Evolutionary conservation across 306 rosid genomes (phyloP).

Genomic region (Gynostemma pentaphyllum): DNA sequence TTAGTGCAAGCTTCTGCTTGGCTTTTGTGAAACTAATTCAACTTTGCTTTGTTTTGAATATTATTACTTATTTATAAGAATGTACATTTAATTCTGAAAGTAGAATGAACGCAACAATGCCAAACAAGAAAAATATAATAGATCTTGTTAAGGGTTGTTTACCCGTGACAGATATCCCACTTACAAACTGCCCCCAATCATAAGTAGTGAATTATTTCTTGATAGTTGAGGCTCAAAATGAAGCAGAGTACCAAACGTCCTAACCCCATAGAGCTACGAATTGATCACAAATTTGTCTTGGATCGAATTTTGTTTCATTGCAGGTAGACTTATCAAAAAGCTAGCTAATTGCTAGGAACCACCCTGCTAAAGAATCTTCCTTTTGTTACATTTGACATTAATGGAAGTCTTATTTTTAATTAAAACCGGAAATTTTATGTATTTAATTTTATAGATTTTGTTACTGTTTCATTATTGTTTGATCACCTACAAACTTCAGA

Average conservation of each 20-base stretch:
- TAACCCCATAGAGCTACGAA: not conserved
- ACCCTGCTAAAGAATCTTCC: not conserved
- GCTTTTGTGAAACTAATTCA: not conserved
- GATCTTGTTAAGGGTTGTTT: not conserved
- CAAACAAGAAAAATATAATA: not conserved
- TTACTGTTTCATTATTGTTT: not conserved
- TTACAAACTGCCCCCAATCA: not conserved
- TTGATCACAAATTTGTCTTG: not conserved
- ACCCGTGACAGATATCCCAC: not conserved
- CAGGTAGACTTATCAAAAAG: not conserved
- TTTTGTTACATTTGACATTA: not conserved
- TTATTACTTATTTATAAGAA: not conserved
- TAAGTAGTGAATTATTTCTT: not conserved
- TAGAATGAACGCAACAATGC: not conserved
- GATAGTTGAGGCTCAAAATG: not conserved
- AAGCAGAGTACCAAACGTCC: not conserved
- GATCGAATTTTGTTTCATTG: not conserved
- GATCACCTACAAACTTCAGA: conserved; percentile 31
- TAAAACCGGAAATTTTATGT: not conserved
- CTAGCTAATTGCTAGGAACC: not conserved
- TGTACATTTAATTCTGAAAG: not conserved
- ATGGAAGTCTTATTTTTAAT: not conserved
- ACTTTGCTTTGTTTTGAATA: not conserved
- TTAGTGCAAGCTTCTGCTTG: not conserved
- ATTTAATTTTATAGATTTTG: conserved; percentile 5